Evolutionary conservation across 305 asterid genomes (phyloP).

Genomic region (Fraxinus xanthoxyloides): DNA sequence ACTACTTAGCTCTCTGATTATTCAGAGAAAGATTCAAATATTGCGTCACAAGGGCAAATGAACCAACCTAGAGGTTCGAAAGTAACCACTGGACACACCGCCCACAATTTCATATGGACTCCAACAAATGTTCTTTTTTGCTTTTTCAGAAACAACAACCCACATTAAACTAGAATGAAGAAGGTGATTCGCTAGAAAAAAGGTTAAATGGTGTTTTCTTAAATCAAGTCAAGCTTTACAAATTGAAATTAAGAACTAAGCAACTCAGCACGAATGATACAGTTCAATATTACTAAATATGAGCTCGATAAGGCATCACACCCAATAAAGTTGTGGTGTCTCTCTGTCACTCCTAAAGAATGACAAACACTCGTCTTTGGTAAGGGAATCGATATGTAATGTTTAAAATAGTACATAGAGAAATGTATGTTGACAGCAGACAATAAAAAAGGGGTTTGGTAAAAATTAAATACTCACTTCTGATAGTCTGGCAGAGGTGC

Average conservation of each 20-base stretch:
- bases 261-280: not conserved
- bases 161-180: not conserved
- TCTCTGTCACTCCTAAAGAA: not conserved
- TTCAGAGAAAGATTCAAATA: not conserved
- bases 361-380: not conserved
- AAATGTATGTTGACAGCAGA: slow-evolving; percentile 2
- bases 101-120: not conserved
- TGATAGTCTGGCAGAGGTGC: slow-evolving; percentile 53
- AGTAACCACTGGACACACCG: not conserved
- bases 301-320: not conserved
- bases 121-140: not conserved
- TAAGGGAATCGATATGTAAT: not conserved
- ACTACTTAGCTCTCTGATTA: not conserved
- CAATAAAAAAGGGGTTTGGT: not conserved
- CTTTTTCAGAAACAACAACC: not conserved
- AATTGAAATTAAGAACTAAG: not conserved
- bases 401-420: not conserved
- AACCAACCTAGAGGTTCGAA: not conserved
- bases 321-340: not conserved
- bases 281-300: not conserved
- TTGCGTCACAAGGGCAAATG: not conserved
- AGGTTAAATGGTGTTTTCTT: not conserved
- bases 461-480: slow-evolving; percentile 54
- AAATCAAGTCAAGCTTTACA: not conserved
- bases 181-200: not conserved